Conservation (phyloP, 2,329 filamentous ascomycete species). For the Pestalotiopsis sp. region DNA sequence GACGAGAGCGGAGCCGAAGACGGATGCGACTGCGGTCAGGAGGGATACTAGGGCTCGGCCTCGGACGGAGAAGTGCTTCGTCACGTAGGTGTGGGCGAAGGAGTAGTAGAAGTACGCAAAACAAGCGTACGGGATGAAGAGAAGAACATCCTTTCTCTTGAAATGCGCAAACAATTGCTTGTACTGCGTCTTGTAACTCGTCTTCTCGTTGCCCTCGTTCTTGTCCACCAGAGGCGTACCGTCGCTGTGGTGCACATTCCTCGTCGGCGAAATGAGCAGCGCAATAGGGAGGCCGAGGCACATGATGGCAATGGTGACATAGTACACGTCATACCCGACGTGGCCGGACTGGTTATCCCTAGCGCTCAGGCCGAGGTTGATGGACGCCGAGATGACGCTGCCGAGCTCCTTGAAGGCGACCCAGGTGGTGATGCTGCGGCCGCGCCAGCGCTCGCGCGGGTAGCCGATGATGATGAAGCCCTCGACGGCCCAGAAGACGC, state of each 20-base stretch:
- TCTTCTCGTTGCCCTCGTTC: background rate
- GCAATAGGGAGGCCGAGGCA: background rate
- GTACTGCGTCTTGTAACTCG: background rate
- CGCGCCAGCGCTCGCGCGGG: constrained; percentile 16
- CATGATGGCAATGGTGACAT: constrained; percentile 8
- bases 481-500: constrained; percentile 20
- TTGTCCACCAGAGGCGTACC: background rate
- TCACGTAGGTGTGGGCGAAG: constrained; percentile 4
- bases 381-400: constrained; percentile 2
- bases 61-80: constrained; percentile 8
- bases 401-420: constrained; percentile 2
- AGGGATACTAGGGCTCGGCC: background rate
- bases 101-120: constrained; percentile 9
- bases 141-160: background rate
- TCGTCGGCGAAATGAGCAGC: background rate
- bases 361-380: constrained; percentile 6
- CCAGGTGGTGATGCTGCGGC: constrained; percentile 1
- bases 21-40: background rate
- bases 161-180: background rate
- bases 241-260: background rate
- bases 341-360: background rate
- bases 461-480: constrained; percentile 16
- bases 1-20: constrained; percentile 1
- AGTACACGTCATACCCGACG: constrained; percentile 3
- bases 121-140: background rate